phyloP scores from a whole-genome alignment of 2,329 filamentous ascomycete species.

The Neofusicoccum sp. region DNA sequence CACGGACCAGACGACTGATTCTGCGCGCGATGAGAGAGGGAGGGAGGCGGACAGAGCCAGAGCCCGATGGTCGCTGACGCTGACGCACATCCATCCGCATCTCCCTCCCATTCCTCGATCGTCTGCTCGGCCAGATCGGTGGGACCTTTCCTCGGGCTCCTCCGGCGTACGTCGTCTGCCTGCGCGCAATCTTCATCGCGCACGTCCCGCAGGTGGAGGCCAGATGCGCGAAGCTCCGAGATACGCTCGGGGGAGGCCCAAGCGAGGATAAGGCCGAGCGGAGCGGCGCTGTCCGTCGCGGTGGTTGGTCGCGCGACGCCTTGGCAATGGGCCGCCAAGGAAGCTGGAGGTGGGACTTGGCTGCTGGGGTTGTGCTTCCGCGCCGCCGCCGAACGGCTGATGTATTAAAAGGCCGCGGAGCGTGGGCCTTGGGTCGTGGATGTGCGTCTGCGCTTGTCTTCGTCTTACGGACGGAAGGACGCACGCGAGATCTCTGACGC shows the following conservation, averaged over 20 bases:
- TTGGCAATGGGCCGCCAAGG: slow-evolving; percentile 4
- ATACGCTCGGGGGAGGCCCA: too few relatives aligned
- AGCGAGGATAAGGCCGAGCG: not conserved
- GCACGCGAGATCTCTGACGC: too few relatives aligned
- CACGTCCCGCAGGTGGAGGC: too few relatives aligned
- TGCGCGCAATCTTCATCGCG: not conserved
- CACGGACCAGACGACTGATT: not conserved
- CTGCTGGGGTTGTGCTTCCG: not conserved
- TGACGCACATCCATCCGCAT: not conserved
- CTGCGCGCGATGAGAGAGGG: not conserved
- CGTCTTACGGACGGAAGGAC: too few relatives aligned
- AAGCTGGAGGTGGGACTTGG: not conserved
- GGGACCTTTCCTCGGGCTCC: not conserved
- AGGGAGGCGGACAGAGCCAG: not conserved
- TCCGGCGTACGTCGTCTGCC: not conserved
- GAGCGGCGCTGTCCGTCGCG: not conserved
- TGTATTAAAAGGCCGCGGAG: too few relatives aligned
- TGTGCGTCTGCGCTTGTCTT: too few relatives aligned
- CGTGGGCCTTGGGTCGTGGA: not conserved
- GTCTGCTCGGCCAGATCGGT: not conserved
- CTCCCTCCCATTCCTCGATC: too few relatives aligned
- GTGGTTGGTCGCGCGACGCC: not conserved
- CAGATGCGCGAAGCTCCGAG: too few relatives aligned
- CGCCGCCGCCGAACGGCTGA: not conserved
- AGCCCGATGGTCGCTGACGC: too few relatives aligned